Percentiles rank a stretch among this genome's conserved stretches.
Conservation (phyloP, 495 filamentous ascomycete genomes). For the Penicillium lividum region DNA sequence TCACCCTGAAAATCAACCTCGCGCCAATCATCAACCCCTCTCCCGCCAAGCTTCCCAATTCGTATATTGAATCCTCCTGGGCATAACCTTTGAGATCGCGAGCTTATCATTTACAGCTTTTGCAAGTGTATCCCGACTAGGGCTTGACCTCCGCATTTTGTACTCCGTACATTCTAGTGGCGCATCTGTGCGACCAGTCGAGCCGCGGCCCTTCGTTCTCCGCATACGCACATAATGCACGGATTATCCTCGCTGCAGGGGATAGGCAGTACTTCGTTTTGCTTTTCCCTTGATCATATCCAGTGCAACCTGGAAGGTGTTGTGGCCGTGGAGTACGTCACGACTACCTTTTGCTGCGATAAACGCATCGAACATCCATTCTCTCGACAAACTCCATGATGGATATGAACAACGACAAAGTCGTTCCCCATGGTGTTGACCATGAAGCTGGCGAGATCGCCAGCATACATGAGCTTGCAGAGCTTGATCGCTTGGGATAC, state of each 20-base stretch:
- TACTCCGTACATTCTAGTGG: neutral
- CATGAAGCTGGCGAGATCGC: conserved; percentile 21
- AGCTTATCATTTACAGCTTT: conserved; percentile 1
- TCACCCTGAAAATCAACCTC: neutral
- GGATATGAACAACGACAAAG: conserved; percentile 5
- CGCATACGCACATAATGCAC: neutral
- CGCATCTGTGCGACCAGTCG: neutral
- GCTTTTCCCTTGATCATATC: neutral
- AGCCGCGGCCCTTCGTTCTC: neutral
- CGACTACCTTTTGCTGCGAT: conserved; percentile 3
- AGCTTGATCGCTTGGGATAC: conserved; percentile 41
- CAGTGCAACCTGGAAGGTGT: neutral
- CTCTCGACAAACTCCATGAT: neutral
- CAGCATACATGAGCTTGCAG: conserved; percentile 18
- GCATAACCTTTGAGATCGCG: neutral
- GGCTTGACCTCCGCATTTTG: neutral
- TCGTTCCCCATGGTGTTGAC: conserved; percentile 2
- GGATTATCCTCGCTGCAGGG: neutral
- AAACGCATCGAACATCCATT: neutral
- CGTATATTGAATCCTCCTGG: conserved; percentile 12
- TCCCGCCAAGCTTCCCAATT: conserved; percentile 1
- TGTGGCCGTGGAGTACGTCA: neutral
- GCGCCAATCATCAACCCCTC: neutral
- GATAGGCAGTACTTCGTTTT: neutral
- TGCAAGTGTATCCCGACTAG: neutral